These are phyloP conservation scores for Globisporangium nagaii DNA, from an alignment of 352 stramenopile species.

Conservation along the genomic window DNA sequence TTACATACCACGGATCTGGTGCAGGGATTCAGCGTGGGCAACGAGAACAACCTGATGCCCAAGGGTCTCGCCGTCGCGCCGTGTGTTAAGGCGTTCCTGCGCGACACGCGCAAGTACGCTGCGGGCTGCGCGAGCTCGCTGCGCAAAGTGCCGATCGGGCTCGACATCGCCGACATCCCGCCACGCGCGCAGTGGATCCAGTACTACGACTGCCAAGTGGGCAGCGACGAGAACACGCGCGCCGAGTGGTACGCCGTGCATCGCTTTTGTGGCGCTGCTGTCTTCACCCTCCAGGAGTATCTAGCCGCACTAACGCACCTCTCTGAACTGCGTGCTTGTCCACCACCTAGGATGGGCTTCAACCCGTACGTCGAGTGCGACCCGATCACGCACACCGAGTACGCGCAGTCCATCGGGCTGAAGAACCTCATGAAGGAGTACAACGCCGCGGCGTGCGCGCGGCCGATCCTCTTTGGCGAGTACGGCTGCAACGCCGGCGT, in stretches of 20 bases:
- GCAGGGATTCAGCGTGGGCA: conserved; percentile 34
- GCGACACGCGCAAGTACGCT: conserved; percentile 38
- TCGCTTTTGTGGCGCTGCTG: background rate
- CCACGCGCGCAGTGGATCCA: conserved; percentile 29
- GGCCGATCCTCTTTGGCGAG: conserved; percentile 69
- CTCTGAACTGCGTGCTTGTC: no score
- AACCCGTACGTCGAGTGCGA: conserved; percentile 73
- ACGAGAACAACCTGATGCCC: conserved; percentile 22
- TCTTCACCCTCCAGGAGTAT: background rate
- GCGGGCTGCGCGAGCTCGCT: conserved; percentile 22
- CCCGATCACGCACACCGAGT: conserved; percentile 39
- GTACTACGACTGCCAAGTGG: conserved; percentile 46
- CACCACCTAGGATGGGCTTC: conserved; percentile 17
- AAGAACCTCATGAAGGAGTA: conserved; percentile 65
- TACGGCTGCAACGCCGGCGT: conserved; percentile 65
- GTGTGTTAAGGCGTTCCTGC: conserved; percentile 46
- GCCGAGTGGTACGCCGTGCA: conserved; percentile 29
- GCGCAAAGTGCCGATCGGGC: conserved; percentile 37
- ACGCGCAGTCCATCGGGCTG: conserved; percentile 49
- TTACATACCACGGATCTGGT: no score
- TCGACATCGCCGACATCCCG: conserved; percentile 44
- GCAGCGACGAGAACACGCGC: conserved; percentile 36
- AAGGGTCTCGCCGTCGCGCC: conserved; percentile 30
- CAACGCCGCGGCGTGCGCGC: conserved; percentile 30
- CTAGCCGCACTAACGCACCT: no score